Evolutionary conservation across 2,329 filamentous ascomycete species (phyloP), one percentile per base, ranked within the genome.

Genomic region (Aureobasidium sp.): DNA sequence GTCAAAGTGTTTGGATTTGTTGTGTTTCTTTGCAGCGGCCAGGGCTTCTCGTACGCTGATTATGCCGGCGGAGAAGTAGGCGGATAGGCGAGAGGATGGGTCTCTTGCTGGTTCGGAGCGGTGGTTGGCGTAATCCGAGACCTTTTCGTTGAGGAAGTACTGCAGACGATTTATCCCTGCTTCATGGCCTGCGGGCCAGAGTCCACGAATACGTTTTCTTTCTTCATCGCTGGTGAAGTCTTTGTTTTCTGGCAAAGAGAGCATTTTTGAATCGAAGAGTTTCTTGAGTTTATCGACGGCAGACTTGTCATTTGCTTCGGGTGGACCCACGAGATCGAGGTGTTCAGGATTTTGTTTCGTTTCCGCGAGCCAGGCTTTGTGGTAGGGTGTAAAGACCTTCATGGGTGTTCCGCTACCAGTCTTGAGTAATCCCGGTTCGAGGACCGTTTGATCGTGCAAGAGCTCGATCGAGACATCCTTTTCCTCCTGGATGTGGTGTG

Each of bases 261-360:
- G 76, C 0, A 74, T 66, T 64, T 75, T 60, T 45, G 74, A 74
- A 6, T 81, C 76, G 65, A 93, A 93, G 0, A 90, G 69, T 0
- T 75, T 68, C 4, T 74, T 69, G 63, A 84, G 85, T 9, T 69
- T 74, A 33, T 79, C 67, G 10, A 79, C 73, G 4, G 80, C 75
- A 2, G 67, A 68, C 0, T 71, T 54, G 0, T 83, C 70, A 57
- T 78, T 77, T n/a, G 69, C 70, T 25, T 73, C 69, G 1, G 78
- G 77, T 29, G 71, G 62, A 1, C 74, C 73, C 2, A 73, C 69
- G 4, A 72, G 73, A 55, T 79, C 74, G 13, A 80, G 69, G 2
- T 79, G 69, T 33, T 69, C 67, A 0, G 76, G 75, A 35, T 78
- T 68, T 1, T 69, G 63, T 59, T 75, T 77, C 31, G 79, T 68